Evolutionary conservation across 306 rosid species (phyloP), one percentile per base, ranked within the genome.

Genomic region (Inga oerstediana): DNA sequence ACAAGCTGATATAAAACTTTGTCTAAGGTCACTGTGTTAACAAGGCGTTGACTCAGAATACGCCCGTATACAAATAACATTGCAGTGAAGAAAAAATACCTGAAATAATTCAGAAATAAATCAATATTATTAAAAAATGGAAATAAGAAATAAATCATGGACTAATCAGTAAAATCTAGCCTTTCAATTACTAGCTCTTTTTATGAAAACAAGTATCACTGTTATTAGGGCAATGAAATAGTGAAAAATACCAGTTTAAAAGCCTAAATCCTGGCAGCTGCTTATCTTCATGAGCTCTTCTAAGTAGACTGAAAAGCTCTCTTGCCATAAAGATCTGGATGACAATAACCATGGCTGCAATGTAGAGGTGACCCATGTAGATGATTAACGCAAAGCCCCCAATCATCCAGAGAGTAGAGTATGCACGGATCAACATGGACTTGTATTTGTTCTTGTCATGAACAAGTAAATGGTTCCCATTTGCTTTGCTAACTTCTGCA

Each of bases 51-150:
- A 89, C 93, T 94, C 87, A 97, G 97, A 84, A 90, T 88, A 78
- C 99, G 99, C 74, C 99, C 99, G 67, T 97, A 92, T 51, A 97
- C 99, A 90, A 94, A 97, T 71, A 92, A 81, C 99, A 97, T 94
- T 2, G 97, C 98, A 56, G 99, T 97, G 91, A 97, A 97, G 93
- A 97, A 94, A 74, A 97, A 97, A 89, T 97, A 93, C 99, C 99
- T 97, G 93, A 68, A 48, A 86, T 35, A 81, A 79, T 54, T 84
- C 16, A 77, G 72, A 83, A 81, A 81, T 44, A 20, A 79, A 72
- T 56, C 19, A 71, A 30, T 54, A 17, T 45, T 78, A 75, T 35
- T 24, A 72, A 52, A 80, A 79, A 67, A 39, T 2, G 10, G 64
- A 73, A 75, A 81, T 7, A 69, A 17, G 73, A 43, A 64, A 70